These are phyloP conservation scores for Symbiotaphrina buchneri DNA, from an alignment of 495 filamentous ascomycete genomes.

Conservation along the genomic window DNA sequence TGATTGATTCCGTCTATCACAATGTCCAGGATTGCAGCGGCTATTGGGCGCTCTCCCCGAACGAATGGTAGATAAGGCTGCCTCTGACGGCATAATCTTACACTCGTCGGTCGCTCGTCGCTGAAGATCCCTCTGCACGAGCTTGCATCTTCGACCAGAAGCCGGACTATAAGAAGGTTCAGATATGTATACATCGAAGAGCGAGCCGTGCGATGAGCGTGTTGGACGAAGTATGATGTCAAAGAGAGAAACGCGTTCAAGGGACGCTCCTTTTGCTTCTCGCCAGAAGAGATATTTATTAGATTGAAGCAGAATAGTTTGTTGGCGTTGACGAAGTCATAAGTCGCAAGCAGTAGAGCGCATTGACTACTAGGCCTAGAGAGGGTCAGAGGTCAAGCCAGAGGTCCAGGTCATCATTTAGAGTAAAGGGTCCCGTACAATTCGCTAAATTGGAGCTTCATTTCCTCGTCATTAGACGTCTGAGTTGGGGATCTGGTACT, in stretches of 20 bases:
- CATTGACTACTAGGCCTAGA: conserved; percentile 55
- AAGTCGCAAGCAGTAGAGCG: conserved; percentile 59
- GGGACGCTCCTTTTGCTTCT: conserved; percentile 48
- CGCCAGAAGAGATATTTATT: conserved; percentile 33
- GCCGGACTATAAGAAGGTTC: conserved; percentile 60
- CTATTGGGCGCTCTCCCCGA: conserved; percentile 43
- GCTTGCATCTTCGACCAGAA: conserved; percentile 69
- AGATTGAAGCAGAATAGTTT: conserved; percentile 85
- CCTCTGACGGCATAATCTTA: conserved; percentile 77
- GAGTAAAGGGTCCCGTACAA: conserved; percentile 22
- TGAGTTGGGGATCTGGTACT: conserved; percentile 37
- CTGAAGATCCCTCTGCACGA: conserved; percentile 71
- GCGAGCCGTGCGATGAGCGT: conserved; percentile 66
- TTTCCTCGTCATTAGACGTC: conserved; percentile 37
- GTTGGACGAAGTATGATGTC: conserved; percentile 80
- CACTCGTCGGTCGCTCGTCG: conserved; percentile 49
- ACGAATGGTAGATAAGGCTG: conserved; percentile 70
- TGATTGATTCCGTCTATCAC: conserved; percentile 83
- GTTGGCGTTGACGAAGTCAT: conserved; percentile 88
- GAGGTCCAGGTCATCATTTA: background rate
- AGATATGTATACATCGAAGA: conserved; percentile 63
- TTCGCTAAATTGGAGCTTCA: conserved; percentile 51
- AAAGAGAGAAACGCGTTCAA: conserved; percentile 70
- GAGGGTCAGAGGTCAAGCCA: background rate
- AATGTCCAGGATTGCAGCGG: conserved; percentile 58